Conservation (phyloP, 2,329 filamentous ascomycete species). For the Hypoxylon sp. region DNA sequence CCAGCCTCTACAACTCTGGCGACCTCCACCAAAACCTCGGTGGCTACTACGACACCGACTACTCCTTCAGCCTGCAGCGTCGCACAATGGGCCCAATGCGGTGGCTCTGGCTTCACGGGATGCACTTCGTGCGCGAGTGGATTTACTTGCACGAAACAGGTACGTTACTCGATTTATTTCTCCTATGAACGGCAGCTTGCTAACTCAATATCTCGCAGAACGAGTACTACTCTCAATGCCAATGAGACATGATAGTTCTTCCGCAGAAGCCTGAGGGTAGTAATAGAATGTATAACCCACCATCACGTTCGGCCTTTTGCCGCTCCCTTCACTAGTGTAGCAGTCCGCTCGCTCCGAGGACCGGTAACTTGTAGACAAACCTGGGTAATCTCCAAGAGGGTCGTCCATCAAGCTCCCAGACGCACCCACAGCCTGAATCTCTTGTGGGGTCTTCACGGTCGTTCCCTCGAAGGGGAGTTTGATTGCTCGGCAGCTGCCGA, state of each 20-base stretch:
- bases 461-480: too few relatives aligned
- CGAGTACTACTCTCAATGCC: conserved; percentile 37
- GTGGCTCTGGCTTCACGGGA: conserved; percentile 42
- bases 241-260: not conserved
- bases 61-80: conserved; percentile 39
- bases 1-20: conserved; percentile 39
- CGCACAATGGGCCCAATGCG: conserved; percentile 42
- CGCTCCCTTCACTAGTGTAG: not conserved
- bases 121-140: conserved; percentile 44
- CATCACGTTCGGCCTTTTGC: too few relatives aligned
- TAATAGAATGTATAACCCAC: not conserved
- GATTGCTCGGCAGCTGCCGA: too few relatives aligned
- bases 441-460: too few relatives aligned
- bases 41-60: conserved; percentile 30
- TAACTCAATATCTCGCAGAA: conserved; percentile 20
- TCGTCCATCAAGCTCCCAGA: too few relatives aligned
- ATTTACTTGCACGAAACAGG: conserved; percentile 44
- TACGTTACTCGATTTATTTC: conserved; percentile 19
- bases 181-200: not conserved
- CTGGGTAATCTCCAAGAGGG: too few relatives aligned
- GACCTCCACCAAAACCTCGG: conserved; percentile 43
- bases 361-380: not conserved
- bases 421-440: too few relatives aligned
- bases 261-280: not conserved
- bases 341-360: not conserved